Conservation (phyloP, 495 filamentous ascomycete species). For the Jackrogersella multiformis region DNA sequence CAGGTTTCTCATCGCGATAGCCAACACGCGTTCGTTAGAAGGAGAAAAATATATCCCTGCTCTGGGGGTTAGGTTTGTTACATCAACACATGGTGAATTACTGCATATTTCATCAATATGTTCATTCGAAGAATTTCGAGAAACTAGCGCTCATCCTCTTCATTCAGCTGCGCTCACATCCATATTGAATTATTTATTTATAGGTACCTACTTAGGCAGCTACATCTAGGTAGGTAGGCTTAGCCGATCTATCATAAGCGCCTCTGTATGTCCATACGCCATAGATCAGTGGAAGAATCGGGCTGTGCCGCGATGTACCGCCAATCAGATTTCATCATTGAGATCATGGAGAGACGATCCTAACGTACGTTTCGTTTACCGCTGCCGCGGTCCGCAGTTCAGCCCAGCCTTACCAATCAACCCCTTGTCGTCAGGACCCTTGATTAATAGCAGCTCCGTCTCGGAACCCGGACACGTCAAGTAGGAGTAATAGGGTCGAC, state of each 20-base stretch:
- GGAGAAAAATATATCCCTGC: background rate
- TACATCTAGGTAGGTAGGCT: too few species aligned
- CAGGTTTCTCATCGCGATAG: background rate
- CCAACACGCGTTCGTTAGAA: background rate
- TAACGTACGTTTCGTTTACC: conserved; percentile 24
- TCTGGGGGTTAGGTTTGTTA: background rate
- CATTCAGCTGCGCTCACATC: background rate
- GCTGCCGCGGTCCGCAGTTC: background rate
- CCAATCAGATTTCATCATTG: conserved; percentile 12
- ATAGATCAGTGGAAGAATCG: background rate
- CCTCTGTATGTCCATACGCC: too few species aligned
- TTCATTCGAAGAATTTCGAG: background rate
- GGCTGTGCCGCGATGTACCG: conserved; percentile 12
- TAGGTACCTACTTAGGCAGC: too few species aligned
- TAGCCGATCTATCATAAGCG: too few species aligned
- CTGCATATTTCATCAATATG: background rate
- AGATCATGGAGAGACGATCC: background rate
- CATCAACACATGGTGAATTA: background rate
- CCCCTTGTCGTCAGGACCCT: background rate
- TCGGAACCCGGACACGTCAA: conserved; percentile 3
- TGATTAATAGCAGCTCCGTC: background rate
- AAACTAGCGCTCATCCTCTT: background rate
- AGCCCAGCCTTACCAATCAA: conserved; percentile 17
- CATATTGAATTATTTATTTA: background rate
- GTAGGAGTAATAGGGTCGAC: background rate